phyloP scores from a whole-genome alignment of 2,329 filamentous ascomycete genomes.

The Diaporthe nobilis region DNA sequence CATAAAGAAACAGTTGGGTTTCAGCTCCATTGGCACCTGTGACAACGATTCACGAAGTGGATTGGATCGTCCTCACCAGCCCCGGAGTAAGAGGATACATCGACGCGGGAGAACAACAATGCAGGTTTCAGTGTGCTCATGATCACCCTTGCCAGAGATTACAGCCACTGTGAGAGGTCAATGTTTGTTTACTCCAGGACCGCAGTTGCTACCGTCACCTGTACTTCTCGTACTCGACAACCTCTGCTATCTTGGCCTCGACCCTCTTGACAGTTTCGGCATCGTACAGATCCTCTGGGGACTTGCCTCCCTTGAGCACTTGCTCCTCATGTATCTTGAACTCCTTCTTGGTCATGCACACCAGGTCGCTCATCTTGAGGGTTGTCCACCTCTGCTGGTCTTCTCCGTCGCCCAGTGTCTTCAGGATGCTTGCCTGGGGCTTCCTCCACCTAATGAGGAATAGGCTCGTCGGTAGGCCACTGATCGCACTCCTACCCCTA shows the following conservation, averaged over 20 bases:
- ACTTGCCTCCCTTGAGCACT: slow-evolving; percentile 78
- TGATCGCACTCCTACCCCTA: slow-evolving; percentile 85
- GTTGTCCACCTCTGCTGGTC: slow-evolving; percentile 84
- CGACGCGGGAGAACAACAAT: no score
- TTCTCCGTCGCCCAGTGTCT: slow-evolving; percentile 73
- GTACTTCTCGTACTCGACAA: slow-evolving; percentile 71
- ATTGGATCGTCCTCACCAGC: not conserved
- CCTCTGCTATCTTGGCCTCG: slow-evolving; percentile 76
- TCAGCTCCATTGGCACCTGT: not conserved
- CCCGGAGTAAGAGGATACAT: not conserved
- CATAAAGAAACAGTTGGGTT: not conserved
- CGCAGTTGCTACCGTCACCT: slow-evolving; percentile 51
- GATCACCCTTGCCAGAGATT: no score
- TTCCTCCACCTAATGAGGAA: slow-evolving; percentile 85
- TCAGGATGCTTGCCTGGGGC: slow-evolving; percentile 71
- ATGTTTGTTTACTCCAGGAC: not conserved
- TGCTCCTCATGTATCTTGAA: slow-evolving; percentile 83
- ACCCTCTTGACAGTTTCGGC: slow-evolving; percentile 76
- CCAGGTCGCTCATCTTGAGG: slow-evolving; percentile 78
- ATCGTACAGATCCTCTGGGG: slow-evolving; percentile 81
- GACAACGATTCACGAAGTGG: not conserved
- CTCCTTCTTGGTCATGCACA: slow-evolving; percentile 95
- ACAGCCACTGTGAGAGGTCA: not conserved
- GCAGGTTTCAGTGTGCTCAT: not conserved
- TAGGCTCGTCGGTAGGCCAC: slow-evolving; percentile 83